Conservation (phyloP, 495 filamentous ascomycete species). For the Friedmanniomyces endolithicus region DNA sequence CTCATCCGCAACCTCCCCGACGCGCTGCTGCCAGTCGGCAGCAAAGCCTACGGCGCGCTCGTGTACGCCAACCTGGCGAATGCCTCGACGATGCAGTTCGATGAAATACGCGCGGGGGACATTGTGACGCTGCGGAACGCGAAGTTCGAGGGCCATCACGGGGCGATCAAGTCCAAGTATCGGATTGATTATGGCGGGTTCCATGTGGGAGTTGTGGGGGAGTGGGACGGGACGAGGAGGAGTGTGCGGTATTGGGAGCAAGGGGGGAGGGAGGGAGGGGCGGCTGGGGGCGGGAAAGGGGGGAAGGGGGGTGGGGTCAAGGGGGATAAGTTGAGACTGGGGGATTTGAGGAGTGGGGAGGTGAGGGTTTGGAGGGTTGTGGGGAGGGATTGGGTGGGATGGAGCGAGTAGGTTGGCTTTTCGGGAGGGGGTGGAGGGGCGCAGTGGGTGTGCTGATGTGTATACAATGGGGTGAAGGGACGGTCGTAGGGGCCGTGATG, state of each 20-base stretch:
- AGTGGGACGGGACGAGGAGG: slow-evolving; percentile 99
- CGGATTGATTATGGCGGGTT: slow-evolving; percentile 75
- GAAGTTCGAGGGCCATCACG: slow-evolving; percentile 89
- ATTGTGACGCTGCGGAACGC: slow-evolving; percentile 89
- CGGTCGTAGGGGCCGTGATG: too few species aligned
- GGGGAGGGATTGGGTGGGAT: slow-evolving; percentile 82
- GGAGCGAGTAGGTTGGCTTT: slow-evolving; percentile 38
- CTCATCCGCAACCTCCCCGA: slow-evolving; percentile 60
- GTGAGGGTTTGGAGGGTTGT: slow-evolving; percentile 97
- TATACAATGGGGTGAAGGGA: too few species aligned
- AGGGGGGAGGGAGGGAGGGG: slow-evolving; percentile 73
- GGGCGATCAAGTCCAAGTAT: slow-evolving; percentile 91
- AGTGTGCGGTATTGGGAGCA: slow-evolving; percentile 94
- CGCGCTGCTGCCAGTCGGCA: slow-evolving; percentile 70
- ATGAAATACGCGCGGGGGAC: slow-evolving; percentile 90
- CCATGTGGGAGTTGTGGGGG: slow-evolving; percentile 89
- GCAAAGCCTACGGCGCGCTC: slow-evolving; percentile 75
- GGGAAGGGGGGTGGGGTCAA: slow-evolving; percentile 84
- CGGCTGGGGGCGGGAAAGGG: slow-evolving; percentile 82
- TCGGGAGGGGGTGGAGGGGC: background rate
- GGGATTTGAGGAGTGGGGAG: slow-evolving; percentile 83
- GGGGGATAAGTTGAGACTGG: slow-evolving; percentile 83
- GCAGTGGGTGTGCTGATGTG: too few species aligned
- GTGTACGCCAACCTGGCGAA: slow-evolving; percentile 93
- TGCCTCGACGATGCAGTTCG: slow-evolving; percentile 73